Conservation (phyloP, 2,329 filamentous ascomycete species). For the Didymella sp. region DNA sequence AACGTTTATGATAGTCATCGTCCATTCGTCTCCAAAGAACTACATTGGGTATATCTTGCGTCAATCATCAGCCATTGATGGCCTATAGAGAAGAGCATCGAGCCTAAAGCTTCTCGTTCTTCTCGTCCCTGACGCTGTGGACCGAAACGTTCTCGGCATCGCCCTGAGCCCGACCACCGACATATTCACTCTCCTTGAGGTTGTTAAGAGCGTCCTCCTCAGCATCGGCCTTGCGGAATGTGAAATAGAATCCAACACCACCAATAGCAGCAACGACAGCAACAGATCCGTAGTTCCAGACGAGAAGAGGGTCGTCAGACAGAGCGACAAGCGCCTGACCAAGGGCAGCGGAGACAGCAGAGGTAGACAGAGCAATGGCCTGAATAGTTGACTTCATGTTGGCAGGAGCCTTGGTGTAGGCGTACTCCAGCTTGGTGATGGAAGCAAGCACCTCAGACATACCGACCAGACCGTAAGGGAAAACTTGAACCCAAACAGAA, state of each 20-base stretch:
- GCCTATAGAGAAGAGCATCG: too few relatives aligned
- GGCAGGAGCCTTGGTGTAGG: constrained; percentile 59
- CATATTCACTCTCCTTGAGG: constrained; percentile 32
- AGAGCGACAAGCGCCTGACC: constrained; percentile 43
- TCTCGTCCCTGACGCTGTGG: constrained; percentile 27
- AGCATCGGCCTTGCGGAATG: constrained; percentile 42
- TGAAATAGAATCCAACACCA: constrained; percentile 42
- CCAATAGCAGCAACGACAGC: constrained; percentile 43
- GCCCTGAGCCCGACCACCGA: constrained; percentile 25
- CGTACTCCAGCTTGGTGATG: constrained; percentile 70
- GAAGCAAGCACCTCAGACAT: constrained; percentile 68
- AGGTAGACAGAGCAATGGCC: constrained; percentile 47
- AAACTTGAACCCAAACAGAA: constrained; percentile 63
- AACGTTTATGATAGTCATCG: background rate
- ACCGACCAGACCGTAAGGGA: constrained; percentile 63
- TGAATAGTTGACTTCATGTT: constrained; percentile 61
- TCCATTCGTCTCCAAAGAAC: background rate
- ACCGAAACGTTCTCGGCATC: constrained; percentile 29
- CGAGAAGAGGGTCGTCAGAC: constrained; percentile 43
- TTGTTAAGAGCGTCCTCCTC: constrained; percentile 47
- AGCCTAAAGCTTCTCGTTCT: constrained; percentile 29
- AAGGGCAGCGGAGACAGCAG: constrained; percentile 42
- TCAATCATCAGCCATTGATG: background rate
- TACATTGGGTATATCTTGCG: constrained; percentile 7
- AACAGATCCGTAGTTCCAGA: constrained; percentile 44